Percentiles rank a stretch among this genome's conserved stretches.
phyloP scores from a whole-genome alignment of 179 eudicot genomes.

The Silene coronaria region DNA sequence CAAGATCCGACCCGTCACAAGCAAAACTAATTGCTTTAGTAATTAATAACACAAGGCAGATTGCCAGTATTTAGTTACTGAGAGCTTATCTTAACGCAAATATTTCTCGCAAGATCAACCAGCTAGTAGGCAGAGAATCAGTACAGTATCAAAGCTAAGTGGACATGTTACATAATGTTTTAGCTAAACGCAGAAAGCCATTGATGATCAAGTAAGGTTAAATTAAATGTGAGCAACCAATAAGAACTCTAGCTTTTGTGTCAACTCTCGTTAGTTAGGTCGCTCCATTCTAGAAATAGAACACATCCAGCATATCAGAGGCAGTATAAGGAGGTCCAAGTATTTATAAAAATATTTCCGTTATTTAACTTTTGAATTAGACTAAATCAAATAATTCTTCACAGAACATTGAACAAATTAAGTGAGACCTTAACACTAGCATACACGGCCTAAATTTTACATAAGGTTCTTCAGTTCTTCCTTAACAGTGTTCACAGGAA shows the following conservation, averaged over 20 bases:
- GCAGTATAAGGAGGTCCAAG: neutral
- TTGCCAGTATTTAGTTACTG: neutral
- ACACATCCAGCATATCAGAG: neutral
- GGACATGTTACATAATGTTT: neutral
- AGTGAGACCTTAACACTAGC: too few species aligned
- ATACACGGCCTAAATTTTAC: too few species aligned
- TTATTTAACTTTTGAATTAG: neutral
- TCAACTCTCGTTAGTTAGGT: neutral
- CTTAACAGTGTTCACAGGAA: too few species aligned
- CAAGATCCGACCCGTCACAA: too few species aligned
- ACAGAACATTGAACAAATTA: neutral
- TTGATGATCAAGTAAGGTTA: slow-evolving; percentile 2
- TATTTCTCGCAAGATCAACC: neutral
- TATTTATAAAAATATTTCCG: neutral
- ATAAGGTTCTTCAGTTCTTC: too few species aligned
- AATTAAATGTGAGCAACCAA: neutral
- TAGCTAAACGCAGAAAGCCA: neutral
- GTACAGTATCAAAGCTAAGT: neutral
- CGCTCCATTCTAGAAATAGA: neutral
- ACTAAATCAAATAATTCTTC: neutral
- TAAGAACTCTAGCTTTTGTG: neutral
- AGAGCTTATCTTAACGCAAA: neutral
- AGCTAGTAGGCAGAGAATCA: slow-evolving; percentile 3
- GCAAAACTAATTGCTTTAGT: too few species aligned
- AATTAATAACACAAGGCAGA: neutral